A percentile compares a stretch with the other conserved stretches of the same genome.
Evolutionary conservation across 169 alveolate genomes (phyloP).

Genomic region (Eimeria maxima): DNA sequence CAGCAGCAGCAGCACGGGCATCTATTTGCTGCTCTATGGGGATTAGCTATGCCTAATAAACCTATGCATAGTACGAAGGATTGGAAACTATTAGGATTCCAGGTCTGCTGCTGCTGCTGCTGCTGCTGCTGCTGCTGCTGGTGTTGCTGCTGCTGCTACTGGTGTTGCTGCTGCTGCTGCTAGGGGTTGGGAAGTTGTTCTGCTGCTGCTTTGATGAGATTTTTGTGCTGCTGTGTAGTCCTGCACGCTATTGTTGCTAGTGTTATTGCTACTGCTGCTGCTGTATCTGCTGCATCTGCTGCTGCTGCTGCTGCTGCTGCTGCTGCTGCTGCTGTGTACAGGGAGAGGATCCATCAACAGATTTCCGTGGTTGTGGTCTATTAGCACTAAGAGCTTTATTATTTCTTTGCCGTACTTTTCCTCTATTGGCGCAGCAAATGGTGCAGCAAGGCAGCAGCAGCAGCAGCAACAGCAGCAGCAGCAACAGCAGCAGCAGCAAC

Average conservation of each 20-base stretch:
- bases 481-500: constrained; percentile 21
- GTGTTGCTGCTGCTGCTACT: background rate
- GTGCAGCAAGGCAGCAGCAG: constrained; percentile 38
- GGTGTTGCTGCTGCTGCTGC: background rate
- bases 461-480: constrained; percentile 34
- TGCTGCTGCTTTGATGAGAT: background rate
- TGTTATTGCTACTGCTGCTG: constrained; percentile 4
- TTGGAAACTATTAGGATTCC: constrained; percentile 29
- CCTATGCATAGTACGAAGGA: background rate
- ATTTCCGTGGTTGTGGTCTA: constrained; percentile 14
- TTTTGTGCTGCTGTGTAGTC: background rate
- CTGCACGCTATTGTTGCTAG: background rate
- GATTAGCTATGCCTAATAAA: background rate
- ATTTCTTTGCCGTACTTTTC: background rate
- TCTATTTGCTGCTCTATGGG: constrained; percentile 1
- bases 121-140: constrained; percentile 60
- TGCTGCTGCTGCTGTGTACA: too few relatives aligned
- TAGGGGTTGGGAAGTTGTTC: background rate
- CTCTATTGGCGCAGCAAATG: constrained; percentile 20
- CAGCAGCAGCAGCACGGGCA: constrained; percentile 37
- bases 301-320: constrained; percentile 40
- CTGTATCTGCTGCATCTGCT: background rate
- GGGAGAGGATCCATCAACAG: constrained; percentile 14
- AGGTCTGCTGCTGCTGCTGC: background rate
- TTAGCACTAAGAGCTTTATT: background rate